Conservation (phyloP, 805 yeast genomes). For the Yarrowia sp. region DNA sequence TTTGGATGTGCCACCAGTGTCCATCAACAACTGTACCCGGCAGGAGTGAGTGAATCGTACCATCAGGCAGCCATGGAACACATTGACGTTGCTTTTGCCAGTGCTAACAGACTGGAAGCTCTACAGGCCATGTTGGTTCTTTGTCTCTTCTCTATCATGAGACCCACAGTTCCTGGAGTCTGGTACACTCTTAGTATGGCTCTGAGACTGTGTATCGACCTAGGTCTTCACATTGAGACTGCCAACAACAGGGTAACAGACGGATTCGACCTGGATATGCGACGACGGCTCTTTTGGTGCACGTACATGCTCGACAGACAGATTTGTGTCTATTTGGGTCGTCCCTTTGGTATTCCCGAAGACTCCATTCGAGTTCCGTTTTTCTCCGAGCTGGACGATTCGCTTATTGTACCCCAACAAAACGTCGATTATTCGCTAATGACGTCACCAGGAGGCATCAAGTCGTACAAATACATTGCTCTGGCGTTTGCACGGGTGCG, state of each 20-base stretch:
- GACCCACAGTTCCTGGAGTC: constrained; percentile 88
- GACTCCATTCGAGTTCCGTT: constrained; percentile 66
- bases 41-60: constrained; percentile 64
- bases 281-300: constrained; percentile 84
- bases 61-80: constrained; percentile 60
- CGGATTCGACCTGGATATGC: constrained; percentile 48
- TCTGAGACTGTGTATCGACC: constrained; percentile 71
- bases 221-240: constrained; percentile 75
- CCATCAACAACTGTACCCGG: constrained; percentile 63
- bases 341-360: constrained; percentile 88
- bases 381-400: constrained; percentile 74
- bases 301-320: constrained; percentile 83
- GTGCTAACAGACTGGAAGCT: constrained; percentile 63
- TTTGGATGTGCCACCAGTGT: constrained; percentile 80
- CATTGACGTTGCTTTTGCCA: constrained; percentile 54
- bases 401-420: constrained; percentile 39
- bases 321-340: constrained; percentile 76
- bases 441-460: constrained; percentile 38
- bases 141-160: constrained; percentile 73
- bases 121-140: constrained; percentile 68
- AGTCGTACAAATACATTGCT: constrained; percentile 64
- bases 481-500: constrained; percentile 66
- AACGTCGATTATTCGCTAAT: constrained; percentile 1
- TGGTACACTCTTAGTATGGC: constrained; percentile 88
- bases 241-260: constrained; percentile 8